Base-by-base conservation (phyloP, 2,329 filamentous ascomycete genomes). In the Pseudocercospora fijiensis region DNA sequence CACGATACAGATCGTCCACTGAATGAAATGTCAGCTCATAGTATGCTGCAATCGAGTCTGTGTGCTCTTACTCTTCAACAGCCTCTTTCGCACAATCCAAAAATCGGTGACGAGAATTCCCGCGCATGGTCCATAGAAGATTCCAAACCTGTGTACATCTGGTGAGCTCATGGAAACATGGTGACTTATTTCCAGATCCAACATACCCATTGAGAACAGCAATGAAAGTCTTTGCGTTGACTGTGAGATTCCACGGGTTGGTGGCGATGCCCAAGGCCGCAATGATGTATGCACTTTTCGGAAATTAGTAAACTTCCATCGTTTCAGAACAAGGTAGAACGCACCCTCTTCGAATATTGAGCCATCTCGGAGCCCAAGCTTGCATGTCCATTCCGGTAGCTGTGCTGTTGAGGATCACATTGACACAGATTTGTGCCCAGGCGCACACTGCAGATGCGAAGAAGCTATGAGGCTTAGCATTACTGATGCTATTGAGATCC, bases 401-500 rank as follows among this genome's bases (percentile, higher is more conserved):
- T 1, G 71, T 67, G 11, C 67, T 70, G 27, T 74, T 74, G 45
- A 70, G 61, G 26, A 71, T 71, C 33, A 71, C 65, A 57, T 73
- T 73, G 28, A 72, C 68, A 49, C 69, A 71, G 18, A 73, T 62
- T 27, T 70, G 69, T n/a, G 68, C 67, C 26, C 65, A 69, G 11
- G 72, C 64, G n/a, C 72, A 69, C 5, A 69, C 72, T n/a, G 72
- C 45, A 1, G 70, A 72, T 1, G 71, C 71, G 47, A 73, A 74
- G 59, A 74, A 74, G 5, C 62, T 64, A 18, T 4, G 37, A n/a
- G 37, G 45, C 27, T 18, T 22, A 41, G 22, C 16, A 22, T 2
- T 18, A 4, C 45, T 16, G n/a, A n/a, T 1, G n/a, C 20, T 11
- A 20, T 28, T 27, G 1, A 20, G 4, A 6, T 16, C 20, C 22